phyloP scores from a whole-genome alignment of 139 green algal genomes.

The Deuterostichococcus epilithicus region DNA sequence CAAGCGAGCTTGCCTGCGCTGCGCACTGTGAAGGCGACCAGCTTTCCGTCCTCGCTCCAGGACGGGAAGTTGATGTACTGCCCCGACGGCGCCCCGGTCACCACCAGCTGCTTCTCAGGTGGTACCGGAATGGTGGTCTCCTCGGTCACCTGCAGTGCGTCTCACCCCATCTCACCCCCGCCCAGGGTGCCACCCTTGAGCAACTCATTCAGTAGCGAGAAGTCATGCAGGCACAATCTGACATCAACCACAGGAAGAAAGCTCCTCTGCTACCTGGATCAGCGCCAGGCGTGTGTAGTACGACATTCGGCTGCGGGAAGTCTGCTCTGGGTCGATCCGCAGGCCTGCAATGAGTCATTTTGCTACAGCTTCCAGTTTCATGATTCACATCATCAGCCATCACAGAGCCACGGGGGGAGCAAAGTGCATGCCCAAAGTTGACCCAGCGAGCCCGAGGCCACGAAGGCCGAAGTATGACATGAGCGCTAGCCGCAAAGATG shows the following conservation, averaged over 20 bases:
- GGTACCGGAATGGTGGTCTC: not conserved
- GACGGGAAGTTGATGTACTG: constrained; percentile 68
- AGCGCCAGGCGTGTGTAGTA: constrained; percentile 57
- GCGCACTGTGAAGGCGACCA: constrained; percentile 82
- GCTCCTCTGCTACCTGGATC: constrained; percentile 30
- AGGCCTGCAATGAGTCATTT: constrained; percentile 77
- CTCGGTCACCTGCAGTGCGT: not conserved
- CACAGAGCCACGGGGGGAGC: too few species aligned
- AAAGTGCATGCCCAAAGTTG: too few species aligned
- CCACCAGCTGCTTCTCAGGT: not conserved
- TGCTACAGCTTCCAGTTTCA: too few species aligned
- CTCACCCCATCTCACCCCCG: too few species aligned
- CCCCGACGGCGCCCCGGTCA: constrained; percentile 61
- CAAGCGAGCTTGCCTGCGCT: constrained; percentile 36
- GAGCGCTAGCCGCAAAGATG: not conserved
- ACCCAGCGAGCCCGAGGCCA: too few species aligned
- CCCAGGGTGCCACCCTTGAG: too few species aligned
- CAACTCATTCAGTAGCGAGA: too few species aligned
- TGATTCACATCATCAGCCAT: too few species aligned
- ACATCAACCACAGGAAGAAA: not conserved
- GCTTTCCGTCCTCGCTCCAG: constrained; percentile 72
- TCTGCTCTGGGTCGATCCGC: constrained; percentile 81
- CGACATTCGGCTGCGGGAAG: constrained; percentile 72
- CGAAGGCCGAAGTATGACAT: not conserved
- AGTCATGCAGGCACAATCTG: too few species aligned